Evolutionary conservation across 1,284 basidiomycete genomes (phyloP).

Genomic region (Malassezia sp.): DNA sequence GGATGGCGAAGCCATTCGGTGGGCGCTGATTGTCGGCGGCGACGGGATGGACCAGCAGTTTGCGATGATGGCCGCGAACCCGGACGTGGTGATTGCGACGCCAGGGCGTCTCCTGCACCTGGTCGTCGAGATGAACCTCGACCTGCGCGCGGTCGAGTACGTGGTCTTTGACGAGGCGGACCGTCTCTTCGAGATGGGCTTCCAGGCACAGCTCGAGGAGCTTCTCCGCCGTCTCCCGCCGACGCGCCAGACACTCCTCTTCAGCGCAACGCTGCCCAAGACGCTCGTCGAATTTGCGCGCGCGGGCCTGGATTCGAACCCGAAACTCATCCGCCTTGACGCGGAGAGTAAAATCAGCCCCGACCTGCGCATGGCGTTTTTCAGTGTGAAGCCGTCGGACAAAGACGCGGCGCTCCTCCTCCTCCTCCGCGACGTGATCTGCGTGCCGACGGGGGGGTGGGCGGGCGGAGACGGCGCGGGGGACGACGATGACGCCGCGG

Average conservation of each 20-base stretch:
- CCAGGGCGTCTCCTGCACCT: conserved; percentile 93
- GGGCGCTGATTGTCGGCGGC: conserved; percentile 91
- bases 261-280: conserved; percentile 92
- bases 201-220: conserved; percentile 80
- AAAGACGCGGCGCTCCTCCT: conserved; percentile 84
- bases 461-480: conserved; percentile 41
- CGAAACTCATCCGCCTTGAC: conserved; percentile 85
- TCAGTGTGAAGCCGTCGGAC: conserved; percentile 80
- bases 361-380: conserved; percentile 86
- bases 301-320: conserved; percentile 75
- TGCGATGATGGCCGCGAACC: conserved; percentile 82
- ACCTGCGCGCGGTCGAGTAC: conserved; percentile 75
- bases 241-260: conserved; percentile 78
- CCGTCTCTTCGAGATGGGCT: conserved; percentile 93
- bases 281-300: conserved; percentile 94
- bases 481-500: conserved; percentile 35
- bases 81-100: conserved; percentile 62
- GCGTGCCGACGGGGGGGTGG: conserved; percentile 55
- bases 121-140: conserved; percentile 90
- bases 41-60: conserved; percentile 95
- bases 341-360: conserved; percentile 88
- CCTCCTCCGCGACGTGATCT: conserved; percentile 74
- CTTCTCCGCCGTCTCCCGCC: conserved; percentile 76
- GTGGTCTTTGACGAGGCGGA: conserved; percentile 98
- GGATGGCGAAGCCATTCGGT: conserved; percentile 61